Base-by-base conservation (phyloP, 352 stramenopile species). In the Globisporangium megalacanthum region DNA sequence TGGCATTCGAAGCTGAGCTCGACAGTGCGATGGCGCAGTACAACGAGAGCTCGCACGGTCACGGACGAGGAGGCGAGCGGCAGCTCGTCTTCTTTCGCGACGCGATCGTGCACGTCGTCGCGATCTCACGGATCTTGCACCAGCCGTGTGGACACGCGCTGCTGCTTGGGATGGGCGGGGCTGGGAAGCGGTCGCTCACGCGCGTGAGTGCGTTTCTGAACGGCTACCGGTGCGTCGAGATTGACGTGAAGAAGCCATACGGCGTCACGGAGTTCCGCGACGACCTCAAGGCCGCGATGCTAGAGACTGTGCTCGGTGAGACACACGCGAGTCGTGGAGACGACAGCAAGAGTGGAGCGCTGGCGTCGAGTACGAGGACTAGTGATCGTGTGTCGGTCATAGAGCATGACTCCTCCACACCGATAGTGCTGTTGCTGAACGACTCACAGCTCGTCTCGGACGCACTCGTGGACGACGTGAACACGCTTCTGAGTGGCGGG, bases 221-320 rank as follows among this genome's bases (percentile, higher is more conserved):
- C 11, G 82, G 75, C 4, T 91, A 89, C 39, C 62, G 65, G 8
- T 83, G 79, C 37, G 86, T 92, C 52, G 82, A 88, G 45, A 89
- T 97, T 33, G 89, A 96, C 36, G 56, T 95, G 37, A 85, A 75
- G 14, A 96, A 96, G 54, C 80, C 79, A n/a, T 96, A 93, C 49
- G 64, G 83, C 1, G 46, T 94, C 4, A n/a, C 51, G 1, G 89
- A 97, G 47, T 97, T 97, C 58, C 72, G 86, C 42, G 89, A 97
- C 19, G 84, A 94, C 37, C 56, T 97, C 1, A 97, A 96, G 64
- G 19, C 41, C 0, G 64, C 76, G 54, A 90, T 87, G 76, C 54
- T 71, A 17, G 47, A 68, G 2, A 68, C 65, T 14, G 79, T 77
- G 1, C 57, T 87, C 25, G 25, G 1, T 29, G 25, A 29, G 78